These are phyloP conservation scores for Phaseolus coccineus DNA, from an alignment of 331 rosid genomes.

Conservation along the genomic window DNA sequence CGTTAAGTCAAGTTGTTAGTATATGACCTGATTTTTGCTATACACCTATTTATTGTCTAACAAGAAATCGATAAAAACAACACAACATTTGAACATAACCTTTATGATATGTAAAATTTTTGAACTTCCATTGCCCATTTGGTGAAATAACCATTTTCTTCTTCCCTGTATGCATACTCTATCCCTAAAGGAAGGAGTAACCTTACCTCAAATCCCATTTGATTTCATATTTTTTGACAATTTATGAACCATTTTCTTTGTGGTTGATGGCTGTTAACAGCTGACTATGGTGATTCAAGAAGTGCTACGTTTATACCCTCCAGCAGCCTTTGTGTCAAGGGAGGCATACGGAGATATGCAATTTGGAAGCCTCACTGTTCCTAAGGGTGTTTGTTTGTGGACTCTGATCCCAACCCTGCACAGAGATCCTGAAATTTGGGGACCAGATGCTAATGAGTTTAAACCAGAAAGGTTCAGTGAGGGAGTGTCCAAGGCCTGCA, in stretches of 20 bases:
- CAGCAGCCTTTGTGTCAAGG: slow-evolving; percentile 94
- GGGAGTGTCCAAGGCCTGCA: slow-evolving; percentile 82
- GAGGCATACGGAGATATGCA: slow-evolving; percentile 78
- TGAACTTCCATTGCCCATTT: no score
- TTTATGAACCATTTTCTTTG: not conserved
- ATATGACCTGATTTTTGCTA: no score
- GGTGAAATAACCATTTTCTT: not conserved
- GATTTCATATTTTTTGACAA: not conserved
- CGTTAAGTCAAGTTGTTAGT: no score
- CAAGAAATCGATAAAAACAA: not conserved
- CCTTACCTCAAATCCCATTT: not conserved
- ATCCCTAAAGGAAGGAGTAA: not conserved
- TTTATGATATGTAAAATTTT: not conserved
- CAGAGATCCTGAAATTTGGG: slow-evolving; percentile 85
- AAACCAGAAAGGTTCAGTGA: slow-evolving; percentile 84
- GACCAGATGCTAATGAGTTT: slow-evolving; percentile 77
- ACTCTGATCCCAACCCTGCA: slow-evolving; percentile 81
- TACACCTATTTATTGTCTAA: not conserved
- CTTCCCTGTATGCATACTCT: no score
- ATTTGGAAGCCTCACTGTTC: slow-evolving; percentile 68
- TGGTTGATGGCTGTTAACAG: slow-evolving; percentile 41
- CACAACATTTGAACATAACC: not conserved
- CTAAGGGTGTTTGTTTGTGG: slow-evolving; percentile 83
- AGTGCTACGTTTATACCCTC: slow-evolving; percentile 82
- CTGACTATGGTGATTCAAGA: slow-evolving; percentile 84